Percentiles rank a stretch among this genome's conserved stretches.
Evolutionary conservation across 352 stramenopile genomes (phyloP).

Genomic region (Phytophthora pini): DNA sequence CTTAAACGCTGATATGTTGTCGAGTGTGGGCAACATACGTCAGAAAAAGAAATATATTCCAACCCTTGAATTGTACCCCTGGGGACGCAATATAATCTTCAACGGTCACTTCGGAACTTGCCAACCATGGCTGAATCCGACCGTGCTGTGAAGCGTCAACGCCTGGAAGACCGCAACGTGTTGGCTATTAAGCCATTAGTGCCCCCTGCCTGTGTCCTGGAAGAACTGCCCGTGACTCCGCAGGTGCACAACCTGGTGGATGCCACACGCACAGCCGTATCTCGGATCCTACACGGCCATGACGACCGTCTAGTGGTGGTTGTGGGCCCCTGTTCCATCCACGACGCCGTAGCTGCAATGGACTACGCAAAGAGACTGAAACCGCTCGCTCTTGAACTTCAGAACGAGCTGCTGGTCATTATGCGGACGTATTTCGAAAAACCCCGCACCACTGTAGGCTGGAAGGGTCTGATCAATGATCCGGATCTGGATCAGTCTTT

Average conservation of each 20-base stretch:
- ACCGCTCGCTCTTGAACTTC: constrained; percentile 55
- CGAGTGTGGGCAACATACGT: no score
- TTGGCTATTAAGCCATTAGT: constrained; percentile 75
- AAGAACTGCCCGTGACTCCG: constrained; percentile 76
- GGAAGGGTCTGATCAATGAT: constrained; percentile 90
- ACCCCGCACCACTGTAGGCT: constrained; percentile 83
- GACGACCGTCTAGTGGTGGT: constrained; percentile 80
- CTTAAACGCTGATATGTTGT: no score
- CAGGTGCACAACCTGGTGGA: constrained; percentile 74
- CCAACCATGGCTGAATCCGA: constrained; percentile 34
- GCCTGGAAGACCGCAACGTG: constrained; percentile 76
- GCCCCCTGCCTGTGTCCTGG: constrained; percentile 69
- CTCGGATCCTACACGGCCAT: constrained; percentile 63
- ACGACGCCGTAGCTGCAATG: constrained; percentile 75
- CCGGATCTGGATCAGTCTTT: constrained; percentile 84
- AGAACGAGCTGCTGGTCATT: constrained; percentile 76
- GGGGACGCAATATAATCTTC: no score
- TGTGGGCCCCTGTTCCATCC: constrained; percentile 85
- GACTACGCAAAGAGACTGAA: constrained; percentile 79
- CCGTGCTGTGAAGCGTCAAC: constrained; percentile 62
- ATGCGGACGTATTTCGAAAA: constrained; percentile 92
- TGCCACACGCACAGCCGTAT: constrained; percentile 53
- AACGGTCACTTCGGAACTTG: background rate
- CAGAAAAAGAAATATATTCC: no score
- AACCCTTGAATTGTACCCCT: no score